A percentile compares a stretch with the other conserved stretches of the same genome.
phyloP scores from a whole-genome alignment of 257 asterid genomes.

The Solanum tacnaense region DNA sequence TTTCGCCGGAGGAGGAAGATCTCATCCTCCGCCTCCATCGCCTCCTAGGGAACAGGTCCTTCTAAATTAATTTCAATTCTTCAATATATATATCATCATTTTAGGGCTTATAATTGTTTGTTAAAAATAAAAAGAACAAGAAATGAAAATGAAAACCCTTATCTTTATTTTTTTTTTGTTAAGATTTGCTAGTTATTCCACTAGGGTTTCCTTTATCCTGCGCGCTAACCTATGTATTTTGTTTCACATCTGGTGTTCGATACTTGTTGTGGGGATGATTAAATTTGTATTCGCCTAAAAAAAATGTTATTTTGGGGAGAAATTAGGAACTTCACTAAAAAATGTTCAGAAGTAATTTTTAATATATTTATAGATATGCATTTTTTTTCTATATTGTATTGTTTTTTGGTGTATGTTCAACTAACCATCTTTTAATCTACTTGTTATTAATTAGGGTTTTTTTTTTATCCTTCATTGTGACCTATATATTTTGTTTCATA shows the following conservation, averaged over 20 bases:
- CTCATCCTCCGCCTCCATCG: constrained; percentile 84
- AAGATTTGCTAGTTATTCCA: not conserved
- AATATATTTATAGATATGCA: not conserved
- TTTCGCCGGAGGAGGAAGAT: constrained; percentile 64
- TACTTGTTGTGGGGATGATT: too few species aligned
- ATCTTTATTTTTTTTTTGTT: not conserved
- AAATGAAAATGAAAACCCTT: not conserved
- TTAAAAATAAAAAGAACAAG: not conserved
- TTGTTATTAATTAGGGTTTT: not conserved
- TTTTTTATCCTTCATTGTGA: not conserved
- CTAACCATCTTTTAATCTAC: too few species aligned
- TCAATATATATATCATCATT: not conserved
- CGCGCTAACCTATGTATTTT: too few species aligned
- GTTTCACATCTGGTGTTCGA: not conserved
- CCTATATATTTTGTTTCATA: not conserved
- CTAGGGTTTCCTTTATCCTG: not conserved
- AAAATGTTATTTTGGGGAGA: not conserved
- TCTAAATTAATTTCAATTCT: not conserved
- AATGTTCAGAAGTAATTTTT: too few species aligned
- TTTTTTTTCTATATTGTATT: too few species aligned
- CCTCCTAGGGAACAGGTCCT: constrained; percentile 68
- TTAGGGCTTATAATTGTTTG: not conserved
- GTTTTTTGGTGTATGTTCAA: too few species aligned
- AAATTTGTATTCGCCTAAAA: too few species aligned
- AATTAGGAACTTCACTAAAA: not conserved